phyloP scores from a whole-genome alignment of 2,329 filamentous ascomycete genomes.

The Trichoderma arundinaceum region DNA sequence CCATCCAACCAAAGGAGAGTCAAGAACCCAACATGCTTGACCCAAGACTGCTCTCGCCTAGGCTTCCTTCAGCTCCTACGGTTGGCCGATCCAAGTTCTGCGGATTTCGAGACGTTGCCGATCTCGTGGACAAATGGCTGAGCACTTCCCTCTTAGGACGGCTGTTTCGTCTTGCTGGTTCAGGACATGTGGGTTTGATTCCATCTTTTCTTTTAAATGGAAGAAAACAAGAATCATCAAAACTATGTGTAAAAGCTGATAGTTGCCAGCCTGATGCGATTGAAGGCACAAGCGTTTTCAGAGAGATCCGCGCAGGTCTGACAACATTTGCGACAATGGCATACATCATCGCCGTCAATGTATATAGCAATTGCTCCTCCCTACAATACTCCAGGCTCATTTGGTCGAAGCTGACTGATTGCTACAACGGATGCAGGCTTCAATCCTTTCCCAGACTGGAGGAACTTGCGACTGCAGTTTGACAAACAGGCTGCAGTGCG shows the following conservation, averaged over 20 bases:
- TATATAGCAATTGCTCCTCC: conserved; percentile 40
- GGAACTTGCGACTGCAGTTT: conserved; percentile 74
- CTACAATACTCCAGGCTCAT: too few relatives aligned
- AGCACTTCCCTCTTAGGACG: conserved; percentile 58
- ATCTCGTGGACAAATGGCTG: conserved; percentile 45
- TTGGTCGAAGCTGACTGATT: background rate
- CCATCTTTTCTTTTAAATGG: background rate
- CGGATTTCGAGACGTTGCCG: conserved; percentile 46
- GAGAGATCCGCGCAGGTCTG: conserved; percentile 77
- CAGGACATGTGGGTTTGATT: conserved; percentile 64
- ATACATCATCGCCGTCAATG: conserved; percentile 80
- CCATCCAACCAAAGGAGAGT: background rate
- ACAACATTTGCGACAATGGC: conserved; percentile 84
- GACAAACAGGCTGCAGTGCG: conserved; percentile 53
- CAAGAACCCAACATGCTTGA: conserved; percentile 10
- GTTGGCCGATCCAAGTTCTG: conserved; percentile 40
- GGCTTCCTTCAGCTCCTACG: conserved; percentile 19
- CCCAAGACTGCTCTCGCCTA: conserved; percentile 13
- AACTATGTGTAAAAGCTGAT: background rate
- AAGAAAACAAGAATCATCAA: background rate
- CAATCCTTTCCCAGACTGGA: conserved; percentile 75
- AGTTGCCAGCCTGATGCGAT: conserved; percentile 67
- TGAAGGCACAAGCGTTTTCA: conserved; percentile 72
- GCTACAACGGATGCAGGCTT: conserved; percentile 55
- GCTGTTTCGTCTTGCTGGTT: conserved; percentile 70